Base-by-base conservation (phyloP, 2,329 filamentous ascomycete species). In the Alternaria infectoria region DNA sequence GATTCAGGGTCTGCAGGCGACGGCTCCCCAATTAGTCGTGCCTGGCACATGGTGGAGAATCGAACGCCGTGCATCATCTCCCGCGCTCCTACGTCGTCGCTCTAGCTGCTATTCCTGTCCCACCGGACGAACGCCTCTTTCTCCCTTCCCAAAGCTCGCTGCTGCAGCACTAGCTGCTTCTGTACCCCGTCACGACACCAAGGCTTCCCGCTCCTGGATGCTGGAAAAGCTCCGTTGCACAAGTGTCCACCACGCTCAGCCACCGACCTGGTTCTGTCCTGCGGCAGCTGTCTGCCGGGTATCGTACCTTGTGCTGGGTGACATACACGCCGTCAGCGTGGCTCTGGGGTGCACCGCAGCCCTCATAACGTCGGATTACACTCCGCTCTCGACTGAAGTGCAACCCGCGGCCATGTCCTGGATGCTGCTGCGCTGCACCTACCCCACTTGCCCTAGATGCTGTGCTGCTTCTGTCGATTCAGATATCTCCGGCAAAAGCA, bases 181-280 rank as follows among this genome's bases (percentile, higher is more conserved):
- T 69, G 66, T 56, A 49, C 54, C 57, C 65, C 65, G 66, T 69
- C 62, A 67, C 67, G 45, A 59, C 69, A 69, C 61, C 65, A 46
- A 62, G 63, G 28, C 59, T 21, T 72, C 65, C 64, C 67, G 68
- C 69, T 68, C 71, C 73, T 74, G 71, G 70, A 57, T 69, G 63
- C 69, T 73, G 70, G 75, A 69, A 71, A 59, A 58, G 43, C 65
- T 59, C 62, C 43, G 67, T 73, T 64, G 70, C 71, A 75, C 66
- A 69, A 46, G 52, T 62, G 66, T 52, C 63, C 62, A 68, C 62
- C 45, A 57, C 65, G 30, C 32, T 63, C 73, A 73, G 74, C 76
- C 76, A 76, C 69, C 72, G 73, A 62, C 75, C 74, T 67, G 75
- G 74, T 77, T 75, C 59, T 63, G 71, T 71, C 68, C 56, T 72